These are phyloP conservation scores for Vinca minor DNA, from an alignment of 257 asterid genomes.

Conservation along the genomic window DNA sequence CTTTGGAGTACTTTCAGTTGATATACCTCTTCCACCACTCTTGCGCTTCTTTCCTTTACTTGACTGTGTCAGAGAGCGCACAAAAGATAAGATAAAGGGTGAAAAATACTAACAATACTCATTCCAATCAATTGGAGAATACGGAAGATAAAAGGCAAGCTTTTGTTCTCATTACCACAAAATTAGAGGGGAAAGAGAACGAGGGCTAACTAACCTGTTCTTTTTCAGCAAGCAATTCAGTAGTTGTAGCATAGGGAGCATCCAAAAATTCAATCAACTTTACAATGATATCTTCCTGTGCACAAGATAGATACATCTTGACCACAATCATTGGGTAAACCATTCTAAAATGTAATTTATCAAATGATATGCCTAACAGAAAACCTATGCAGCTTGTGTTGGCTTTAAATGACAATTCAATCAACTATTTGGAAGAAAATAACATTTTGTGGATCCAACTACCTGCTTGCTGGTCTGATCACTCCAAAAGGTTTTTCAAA, in stretches of 20 bases:
- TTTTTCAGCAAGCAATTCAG: constrained; percentile 66
- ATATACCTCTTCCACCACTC: constrained; percentile 32
- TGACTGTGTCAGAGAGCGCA: constrained; percentile 29
- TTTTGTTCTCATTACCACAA: neutral
- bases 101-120: neutral
- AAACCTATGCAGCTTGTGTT: neutral
- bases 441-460: neutral
- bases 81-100: too few species aligned
- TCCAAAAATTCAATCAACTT: constrained; percentile 74
- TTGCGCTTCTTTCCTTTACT: constrained; percentile 73
- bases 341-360: neutral
- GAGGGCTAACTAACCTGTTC: constrained; percentile 50
- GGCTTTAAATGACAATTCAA: neutral
- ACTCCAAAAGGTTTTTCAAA: too few species aligned
- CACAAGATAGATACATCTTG: neutral
- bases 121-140: neutral
- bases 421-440: neutral
- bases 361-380: neutral
- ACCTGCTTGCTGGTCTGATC: too few species aligned
- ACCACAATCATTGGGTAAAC: neutral
- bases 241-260: constrained; percentile 73
- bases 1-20: constrained; percentile 52
- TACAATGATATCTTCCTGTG: constrained; percentile 74
- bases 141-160: neutral
- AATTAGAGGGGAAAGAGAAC: neutral